Evolutionary conservation across 208 protist species (phyloP).

Genomic region (Acanthamoeba royreba): DNA sequence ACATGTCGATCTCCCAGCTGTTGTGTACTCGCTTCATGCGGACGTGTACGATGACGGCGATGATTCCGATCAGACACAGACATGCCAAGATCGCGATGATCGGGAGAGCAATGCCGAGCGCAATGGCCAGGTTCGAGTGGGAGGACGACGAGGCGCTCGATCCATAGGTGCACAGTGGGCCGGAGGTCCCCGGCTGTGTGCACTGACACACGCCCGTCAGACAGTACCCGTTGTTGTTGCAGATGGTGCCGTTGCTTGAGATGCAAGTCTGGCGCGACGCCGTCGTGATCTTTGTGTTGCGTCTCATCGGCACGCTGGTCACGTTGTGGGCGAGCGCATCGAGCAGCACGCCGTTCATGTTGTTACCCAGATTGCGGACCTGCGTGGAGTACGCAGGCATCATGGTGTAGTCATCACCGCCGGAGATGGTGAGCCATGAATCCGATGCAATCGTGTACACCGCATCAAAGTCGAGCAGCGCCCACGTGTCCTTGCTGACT

Average conservation of each 20-base stretch:
- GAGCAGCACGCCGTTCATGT: not conserved
- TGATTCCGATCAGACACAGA: not conserved
- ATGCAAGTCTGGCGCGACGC: not conserved
- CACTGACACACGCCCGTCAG: not conserved
- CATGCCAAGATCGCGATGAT: not conserved
- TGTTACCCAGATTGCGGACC: not conserved
- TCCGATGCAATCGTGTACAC: not conserved
- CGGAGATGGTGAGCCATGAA: not conserved
- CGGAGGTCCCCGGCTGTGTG: not conserved
- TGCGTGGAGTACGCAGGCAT: not conserved
- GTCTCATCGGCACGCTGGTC: not conserved
- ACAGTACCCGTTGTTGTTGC: not conserved
- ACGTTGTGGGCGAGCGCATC: not conserved
- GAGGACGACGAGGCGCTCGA: not conserved
- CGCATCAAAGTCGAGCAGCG: not conserved
- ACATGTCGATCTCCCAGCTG: constrained; percentile 30
- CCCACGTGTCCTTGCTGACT: not conserved
- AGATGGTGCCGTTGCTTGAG: not conserved
- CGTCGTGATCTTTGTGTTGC: not conserved
- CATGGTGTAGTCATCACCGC: constrained; percentile 43
- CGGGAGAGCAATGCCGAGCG: constrained; percentile 2
- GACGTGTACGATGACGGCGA: not conserved
- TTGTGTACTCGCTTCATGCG: not conserved
- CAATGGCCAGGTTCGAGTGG: not conserved
- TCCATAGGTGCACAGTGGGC: not conserved